Base-by-base conservation (phyloP, 257 asterid species). In the Solanum raphanifolium region DNA sequence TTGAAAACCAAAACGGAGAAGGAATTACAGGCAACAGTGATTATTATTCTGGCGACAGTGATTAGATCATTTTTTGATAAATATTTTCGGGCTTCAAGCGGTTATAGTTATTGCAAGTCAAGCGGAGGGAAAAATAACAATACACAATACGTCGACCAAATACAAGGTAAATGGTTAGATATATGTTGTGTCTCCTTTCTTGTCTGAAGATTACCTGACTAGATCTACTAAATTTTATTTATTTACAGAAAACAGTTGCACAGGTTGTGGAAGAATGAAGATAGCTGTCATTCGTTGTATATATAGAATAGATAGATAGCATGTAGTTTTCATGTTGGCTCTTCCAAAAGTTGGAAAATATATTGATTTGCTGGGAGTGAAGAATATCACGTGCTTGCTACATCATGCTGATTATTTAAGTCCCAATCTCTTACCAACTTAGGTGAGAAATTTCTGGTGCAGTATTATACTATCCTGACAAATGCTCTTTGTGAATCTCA, bases 1-100 rank as follows among this genome's bases (percentile, higher is more conserved):
- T 84, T 76, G 92, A 31, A 88, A 88, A 89, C 32, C 84, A 90
- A 15, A 35, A 66, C 46, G 21, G 74, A 31, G 90, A 89, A 52
- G 86, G 83, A 74, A 60, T 52, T 89, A 90, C 86, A 27, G 87
- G 74, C 16, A 60, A 52, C 25, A 65, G 46, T 13, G 86, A 71
- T 81, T 83, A 84, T 48, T 87, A 89, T 86, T 93, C 98, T 41
- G 91, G 93, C 48, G 94, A 89, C 88, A 93, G 82, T 89, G 89
- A 88, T 87, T 86, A 84, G 65, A 79, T 36, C 39, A 29, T 88
- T 38, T 36, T 75, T 68, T 27, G 16, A 79, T 79, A 27, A 27
- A 79, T 79, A 2, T 43, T 46, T 12, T 43, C 15, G 31, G 41
- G 29, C 85, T 46, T 81, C 29, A 16, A 81, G 41, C 85, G 52